Percentiles rank a stretch among this genome's conserved stretches.
Evolutionary conservation across 768 basidiomycete genomes (phyloP).

Genomic region (Dacryopinax spathularia): DNA sequence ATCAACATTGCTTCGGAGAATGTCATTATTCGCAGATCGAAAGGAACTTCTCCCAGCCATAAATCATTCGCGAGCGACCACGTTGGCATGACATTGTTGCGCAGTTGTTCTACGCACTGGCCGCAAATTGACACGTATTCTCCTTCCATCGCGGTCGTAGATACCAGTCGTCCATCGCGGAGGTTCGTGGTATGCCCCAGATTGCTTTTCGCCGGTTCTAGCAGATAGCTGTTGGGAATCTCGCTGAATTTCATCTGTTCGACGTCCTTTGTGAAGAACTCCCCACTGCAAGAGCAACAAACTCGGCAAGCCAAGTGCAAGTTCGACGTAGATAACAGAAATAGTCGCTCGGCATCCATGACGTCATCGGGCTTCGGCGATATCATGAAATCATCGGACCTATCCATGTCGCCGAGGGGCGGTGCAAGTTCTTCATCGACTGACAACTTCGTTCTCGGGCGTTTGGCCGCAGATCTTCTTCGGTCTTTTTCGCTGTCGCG

Average conservation of each 20-base stretch:
- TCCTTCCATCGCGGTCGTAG: not conserved
- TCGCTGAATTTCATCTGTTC: not conserved
- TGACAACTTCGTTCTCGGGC: too few relatives aligned
- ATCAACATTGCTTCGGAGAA: conserved; percentile 29
- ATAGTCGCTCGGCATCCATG: too few relatives aligned
- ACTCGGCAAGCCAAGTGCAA: too few relatives aligned
- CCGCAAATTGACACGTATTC: not conserved
- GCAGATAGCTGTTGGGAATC: not conserved
- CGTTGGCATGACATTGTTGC: not conserved
- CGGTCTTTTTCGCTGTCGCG: too few relatives aligned
- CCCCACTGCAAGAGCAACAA: too few relatives aligned
- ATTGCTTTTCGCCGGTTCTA: not conserved
- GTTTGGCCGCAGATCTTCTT: too few relatives aligned
- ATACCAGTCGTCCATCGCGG: not conserved
- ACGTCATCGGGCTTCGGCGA: too few relatives aligned
- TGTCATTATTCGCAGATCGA: conserved; percentile 21
- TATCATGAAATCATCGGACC: too few relatives aligned
- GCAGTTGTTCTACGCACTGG: not conserved
- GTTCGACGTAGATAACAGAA: too few relatives aligned
- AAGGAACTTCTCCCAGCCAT: conserved; percentile 28
- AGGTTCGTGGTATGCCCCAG: not conserved
- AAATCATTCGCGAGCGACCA: conserved; percentile 26
- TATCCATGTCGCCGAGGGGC: too few relatives aligned
- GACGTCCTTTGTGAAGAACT: not conserved
- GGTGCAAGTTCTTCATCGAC: too few relatives aligned